Evolutionary conservation across 352 stramenopile species (phyloP), one percentile per base, ranked within the genome.

Genomic region (Phytopythium vexans): DNA sequence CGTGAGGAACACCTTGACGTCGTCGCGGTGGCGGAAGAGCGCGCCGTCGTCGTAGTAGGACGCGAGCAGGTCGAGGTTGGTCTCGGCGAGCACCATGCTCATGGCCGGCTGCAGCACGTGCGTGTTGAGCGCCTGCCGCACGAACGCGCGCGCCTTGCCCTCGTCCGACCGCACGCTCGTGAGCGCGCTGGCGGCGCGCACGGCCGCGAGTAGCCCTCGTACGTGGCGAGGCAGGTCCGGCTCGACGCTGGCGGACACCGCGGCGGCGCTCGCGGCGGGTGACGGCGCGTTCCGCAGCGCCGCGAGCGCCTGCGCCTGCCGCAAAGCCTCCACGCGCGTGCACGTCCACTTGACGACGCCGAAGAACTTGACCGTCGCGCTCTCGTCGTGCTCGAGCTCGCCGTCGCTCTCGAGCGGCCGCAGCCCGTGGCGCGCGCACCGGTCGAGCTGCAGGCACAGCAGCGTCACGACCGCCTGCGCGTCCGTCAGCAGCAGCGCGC

Each of bases 331-430:
- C 38, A 94, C 72, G 37, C 83, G 68, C 32, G 83, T 89, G 65
- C 81, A 94, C 10, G 81, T 91, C 83, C 83, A 94, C 66, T 94
- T 94, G 56, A 88, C 75, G 4, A 91, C 70, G 14, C 83, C 83
- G 44, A 92, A 94, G 66, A 92, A 94, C 52, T 94, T 88, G 64
- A 94, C 83, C 2, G 78, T 89, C 35, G 77, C 70, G n/a, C 41
- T 37, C 43, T 74, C 59, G 45, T 78, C 69, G 7, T 37, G 49
- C 16, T 49, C 43, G 11, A 35, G 33, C 1, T 42, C 46, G n/a
- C 33, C n/a, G 7, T 15, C 62, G 21, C 46, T 66, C 41, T 92
- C 79, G 16, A 92, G 57, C n/a, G 69, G 56, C 5, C 79, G 81
- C 35, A 94, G 66, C 0, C 83, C 81, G 44, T 94, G 83, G 1